Evolutionary conservation across 2,329 filamentous ascomycete species (phyloP), one percentile per base, ranked within the genome.

Genomic region (Ophiostoma quercus): DNA sequence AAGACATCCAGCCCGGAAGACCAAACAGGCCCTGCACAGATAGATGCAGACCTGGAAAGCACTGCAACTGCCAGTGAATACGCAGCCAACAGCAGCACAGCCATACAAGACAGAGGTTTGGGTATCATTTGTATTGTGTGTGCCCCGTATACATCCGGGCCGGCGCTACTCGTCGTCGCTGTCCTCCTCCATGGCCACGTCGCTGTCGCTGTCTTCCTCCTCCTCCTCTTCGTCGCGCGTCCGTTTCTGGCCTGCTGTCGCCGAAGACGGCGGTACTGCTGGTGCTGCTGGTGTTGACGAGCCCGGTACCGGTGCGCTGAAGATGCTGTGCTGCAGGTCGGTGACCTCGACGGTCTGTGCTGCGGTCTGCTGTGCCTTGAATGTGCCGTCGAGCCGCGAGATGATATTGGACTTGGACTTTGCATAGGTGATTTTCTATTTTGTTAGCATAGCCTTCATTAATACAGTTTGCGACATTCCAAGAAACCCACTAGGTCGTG

Each of bases 311-410:
- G 87, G 86, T 7, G 87, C 89, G 76, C 89, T 90, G 82, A 94
- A 94, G 75, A 95, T 92, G 77, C 89, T 91, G 77, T 91, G 90
- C 77, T 93, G 90, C 65, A 92, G 83, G 74, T 91, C 89, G 3
- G 90, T 92, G 74, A 90, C 86, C 75, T 87, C 85, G 68, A 87
- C 85, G 57, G 81, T 82, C 70, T 85, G 83, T 37, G 83, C 80
- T 57, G 80, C 79, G 37, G 80, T 81, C 16, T 92, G 88, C 16
- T 92, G 88, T 74, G 91, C 85, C 76, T 89, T 89, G 81, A 93
- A 97, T 16, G 92, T 94, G 73, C 95, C 95, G 74, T 97, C 94
- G 68, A 99, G 88, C 79, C 96, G 97, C 43, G 92, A 88, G 72
- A 99, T 88, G 32, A 91, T 90, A 78, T 97, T 85, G 3, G 94